Evolutionary conservation across 148 eudicot species (phyloP), one percentile per base, ranked within the genome.

Genomic region (Diospyros lotus): DNA sequence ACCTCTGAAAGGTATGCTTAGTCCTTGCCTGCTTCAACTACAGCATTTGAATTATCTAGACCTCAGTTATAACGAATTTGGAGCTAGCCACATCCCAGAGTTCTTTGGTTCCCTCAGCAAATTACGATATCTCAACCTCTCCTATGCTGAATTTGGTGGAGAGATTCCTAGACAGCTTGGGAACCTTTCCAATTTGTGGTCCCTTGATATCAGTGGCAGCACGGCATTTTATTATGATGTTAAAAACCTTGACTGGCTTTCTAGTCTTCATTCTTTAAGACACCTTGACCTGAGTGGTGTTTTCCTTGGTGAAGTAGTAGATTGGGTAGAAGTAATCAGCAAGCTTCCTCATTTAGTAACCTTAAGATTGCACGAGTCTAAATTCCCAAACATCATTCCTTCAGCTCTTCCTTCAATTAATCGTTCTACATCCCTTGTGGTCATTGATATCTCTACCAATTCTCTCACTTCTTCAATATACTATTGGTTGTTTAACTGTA

Each of bases 221-320:
- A 3, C 51, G 15, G 2, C 3, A n/a, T 28, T 10, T 6, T 45
- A 39, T n/a, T 54, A 45, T 1, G 3, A 5, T 3, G 54, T 52
- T 43, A 66, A 46, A 1, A 67, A 46, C 40, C 40, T 67, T 45
- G 4, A 67, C 6, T 67, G 70, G 70, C 13, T 67, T 45, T 54
- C 3, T 14, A 13, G 54, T 18, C 70, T 45, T 46, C 18, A 53
- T n/a, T 67, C 70, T 13, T n/a, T 67, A 40, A 2, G n/a, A 15
- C 13, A 45, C 70, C 70, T 67, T 45, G 54, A 46, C 46, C 18
- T 67, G 70, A 54, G 70, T n/a, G 55, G 70, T 2, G 70, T 67
- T 67, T 53, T 45, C 51, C 70, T 67, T 6, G n/a, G 54, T 46
- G 9, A 5, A n/a, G 54, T 2, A 15, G 54, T 46, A 14, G 18